Conservation (phyloP, 306 rosid species). For the Cucumis sativus region DNA sequence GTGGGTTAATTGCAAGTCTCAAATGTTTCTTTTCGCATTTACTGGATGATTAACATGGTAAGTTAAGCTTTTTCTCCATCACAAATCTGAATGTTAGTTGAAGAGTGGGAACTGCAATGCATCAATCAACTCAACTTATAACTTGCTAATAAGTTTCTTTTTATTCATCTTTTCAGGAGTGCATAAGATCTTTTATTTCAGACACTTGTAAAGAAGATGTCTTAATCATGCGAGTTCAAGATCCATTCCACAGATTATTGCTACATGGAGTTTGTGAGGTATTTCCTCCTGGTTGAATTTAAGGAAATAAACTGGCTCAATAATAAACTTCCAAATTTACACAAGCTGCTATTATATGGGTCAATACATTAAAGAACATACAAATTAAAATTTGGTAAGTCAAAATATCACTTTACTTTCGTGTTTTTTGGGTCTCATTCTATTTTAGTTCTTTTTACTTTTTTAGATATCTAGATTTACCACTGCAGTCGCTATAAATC, state of each 20-base stretch:
- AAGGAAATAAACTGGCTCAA: neutral
- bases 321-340: neutral
- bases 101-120: neutral
- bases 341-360: neutral
- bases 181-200: conserved; percentile 41
- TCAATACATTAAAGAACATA: neutral
- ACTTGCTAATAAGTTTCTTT: neutral
- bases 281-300: neutral
- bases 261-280: conserved; percentile 98
- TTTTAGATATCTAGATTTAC: neutral
- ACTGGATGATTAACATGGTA: neutral
- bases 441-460: neutral
- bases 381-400: neutral
- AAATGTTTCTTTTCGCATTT: neutral
- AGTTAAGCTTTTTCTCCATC: neutral
- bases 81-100: neutral
- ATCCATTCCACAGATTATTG: conserved; percentile 74
- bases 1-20: neutral
- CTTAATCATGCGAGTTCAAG: conserved; percentile 49
- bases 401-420: neutral
- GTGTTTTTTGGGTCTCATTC: neutral
- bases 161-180: conserved; percentile 26
- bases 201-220: conserved; percentile 30
- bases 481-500: neutral
- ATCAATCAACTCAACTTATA: neutral